These are phyloP conservation scores for Curvularia spicifera DNA, from an alignment of 2,329 filamentous ascomycete genomes.

Conservation along the genomic window DNA sequence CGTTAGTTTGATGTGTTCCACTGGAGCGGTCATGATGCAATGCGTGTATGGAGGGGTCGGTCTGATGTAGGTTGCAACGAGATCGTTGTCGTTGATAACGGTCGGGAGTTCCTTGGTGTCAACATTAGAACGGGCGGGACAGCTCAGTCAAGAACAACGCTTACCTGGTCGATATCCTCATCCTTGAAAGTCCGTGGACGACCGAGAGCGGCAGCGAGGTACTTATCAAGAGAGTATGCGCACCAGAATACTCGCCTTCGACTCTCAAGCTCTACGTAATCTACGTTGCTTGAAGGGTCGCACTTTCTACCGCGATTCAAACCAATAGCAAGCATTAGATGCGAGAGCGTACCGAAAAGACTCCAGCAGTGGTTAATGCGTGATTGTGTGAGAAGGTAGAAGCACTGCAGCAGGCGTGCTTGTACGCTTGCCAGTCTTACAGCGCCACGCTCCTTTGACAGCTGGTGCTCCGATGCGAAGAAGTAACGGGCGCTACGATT, in stretches of 20 bases:
- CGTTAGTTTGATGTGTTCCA: conserved; percentile 55
- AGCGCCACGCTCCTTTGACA: conserved; percentile 59
- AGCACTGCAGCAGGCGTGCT: conserved; percentile 62
- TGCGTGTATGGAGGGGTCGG: conserved; percentile 40
- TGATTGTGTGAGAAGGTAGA: conserved; percentile 65
- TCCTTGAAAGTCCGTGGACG: conserved; percentile 67
- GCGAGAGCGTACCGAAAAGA: conserved; percentile 63
- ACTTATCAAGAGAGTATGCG: conserved; percentile 67
- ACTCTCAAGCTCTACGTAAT: conserved; percentile 60
- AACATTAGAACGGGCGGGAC: not conserved
- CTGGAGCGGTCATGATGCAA: conserved; percentile 54
- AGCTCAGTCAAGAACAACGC: not conserved
- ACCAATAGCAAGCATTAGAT: conserved; percentile 58
- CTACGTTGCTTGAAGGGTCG: conserved; percentile 39
- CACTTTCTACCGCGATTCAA: conserved; percentile 50
- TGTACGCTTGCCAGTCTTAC: conserved; percentile 64
- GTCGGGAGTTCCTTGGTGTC: conserved; percentile 43
- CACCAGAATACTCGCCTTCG: conserved; percentile 68
- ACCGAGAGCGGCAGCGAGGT: conserved; percentile 68
- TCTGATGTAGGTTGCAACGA: conserved; percentile 36
- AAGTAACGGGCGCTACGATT: conserved; percentile 51
- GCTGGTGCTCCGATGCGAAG: conserved; percentile 52
- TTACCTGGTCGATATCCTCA: conserved; percentile 68
- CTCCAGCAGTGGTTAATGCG: conserved; percentile 68
- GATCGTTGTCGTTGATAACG: conserved; percentile 45